These are phyloP conservation scores for Plenodomus biglobosus DNA, from an alignment of 2,329 filamentous ascomycete species.

Conservation along the genomic window DNA sequence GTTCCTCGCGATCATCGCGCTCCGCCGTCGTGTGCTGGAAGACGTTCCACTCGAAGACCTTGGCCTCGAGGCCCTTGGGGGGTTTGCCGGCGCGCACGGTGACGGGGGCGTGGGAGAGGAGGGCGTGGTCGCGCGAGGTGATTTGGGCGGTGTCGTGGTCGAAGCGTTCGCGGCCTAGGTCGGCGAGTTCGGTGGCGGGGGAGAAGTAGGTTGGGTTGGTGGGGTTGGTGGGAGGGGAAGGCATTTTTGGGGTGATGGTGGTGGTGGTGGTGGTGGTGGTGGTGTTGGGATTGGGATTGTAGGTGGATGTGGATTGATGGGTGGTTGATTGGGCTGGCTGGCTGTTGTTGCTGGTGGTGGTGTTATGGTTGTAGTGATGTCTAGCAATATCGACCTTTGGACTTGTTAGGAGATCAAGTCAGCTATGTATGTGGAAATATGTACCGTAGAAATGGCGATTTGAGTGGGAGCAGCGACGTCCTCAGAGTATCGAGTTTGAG, in stretches of 20 bases:
- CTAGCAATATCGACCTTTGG: too few relatives aligned
- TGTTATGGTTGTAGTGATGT: too few relatives aligned
- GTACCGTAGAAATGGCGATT: too few relatives aligned
- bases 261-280: not conserved
- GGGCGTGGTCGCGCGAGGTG: slow-evolving; percentile 31
- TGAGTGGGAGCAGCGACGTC: too few relatives aligned
- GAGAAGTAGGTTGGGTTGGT: slow-evolving; percentile 9
- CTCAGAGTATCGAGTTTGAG: too few relatives aligned
- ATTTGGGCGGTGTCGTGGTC: slow-evolving; percentile 35
- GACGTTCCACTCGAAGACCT: slow-evolving; percentile 35
- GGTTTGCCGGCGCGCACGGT: slow-evolving; percentile 24
- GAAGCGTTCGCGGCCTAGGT: slow-evolving; percentile 34
- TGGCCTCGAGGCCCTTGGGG: slow-evolving; percentile 27
- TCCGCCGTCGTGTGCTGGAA: slow-evolving; percentile 32
- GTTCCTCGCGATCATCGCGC: slow-evolving; percentile 27
- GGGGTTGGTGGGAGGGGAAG: not conserved
- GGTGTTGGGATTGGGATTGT: not conserved
- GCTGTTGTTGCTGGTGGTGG: too few relatives aligned
- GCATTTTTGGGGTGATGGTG: not conserved
- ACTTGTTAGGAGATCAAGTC: too few relatives aligned
- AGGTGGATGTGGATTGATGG: not conserved
- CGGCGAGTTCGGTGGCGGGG: slow-evolving; percentile 24
- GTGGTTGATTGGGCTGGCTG: too few relatives aligned
- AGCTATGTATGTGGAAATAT: too few relatives aligned
- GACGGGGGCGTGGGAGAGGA: slow-evolving; percentile 16